Conservation (phyloP, 371 early-diverging fungal genomes). For the Circinella umbellata region DNA sequence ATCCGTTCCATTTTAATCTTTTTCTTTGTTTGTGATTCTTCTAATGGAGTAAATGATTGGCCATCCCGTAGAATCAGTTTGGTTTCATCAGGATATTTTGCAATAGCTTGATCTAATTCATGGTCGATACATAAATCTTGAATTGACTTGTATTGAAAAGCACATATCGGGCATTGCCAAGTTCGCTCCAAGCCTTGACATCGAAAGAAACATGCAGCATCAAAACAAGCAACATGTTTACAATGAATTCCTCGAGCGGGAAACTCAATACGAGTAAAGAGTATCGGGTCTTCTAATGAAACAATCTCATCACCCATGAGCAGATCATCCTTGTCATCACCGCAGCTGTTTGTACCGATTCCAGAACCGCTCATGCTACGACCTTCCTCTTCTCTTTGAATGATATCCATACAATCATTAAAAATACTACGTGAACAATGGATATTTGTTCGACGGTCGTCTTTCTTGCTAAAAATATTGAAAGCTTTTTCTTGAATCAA, state of each 20-base stretch:
- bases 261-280: constrained; percentile 34
- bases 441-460: background rate
- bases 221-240: constrained; percentile 45
- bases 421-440: background rate
- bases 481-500: background rate
- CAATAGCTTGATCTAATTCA: constrained; percentile 22
- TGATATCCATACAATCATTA: background rate
- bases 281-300: constrained; percentile 41
- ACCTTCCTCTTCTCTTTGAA: background rate
- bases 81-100: constrained; percentile 17
- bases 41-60: background rate
- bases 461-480: background rate
- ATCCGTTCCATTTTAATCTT: constrained; percentile 1
- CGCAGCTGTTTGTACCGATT: background rate
- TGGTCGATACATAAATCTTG: constrained; percentile 30
- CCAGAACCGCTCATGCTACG: background rate
- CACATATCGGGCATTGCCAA: constrained; percentile 29
- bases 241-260: constrained; percentile 49
- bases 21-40: background rate
- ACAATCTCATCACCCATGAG: constrained; percentile 38
- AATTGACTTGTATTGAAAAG: constrained; percentile 23
- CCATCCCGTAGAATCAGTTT: constrained; percentile 21
- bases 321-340: constrained; percentile 26
- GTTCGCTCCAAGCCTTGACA: constrained; percentile 4
- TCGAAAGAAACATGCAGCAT: constrained; percentile 24